Evolutionary conservation across 2,329 filamentous ascomycete species (phyloP), one percentile per base, ranked within the genome.

Genomic region (Colletotrichum cordylinicola): DNA sequence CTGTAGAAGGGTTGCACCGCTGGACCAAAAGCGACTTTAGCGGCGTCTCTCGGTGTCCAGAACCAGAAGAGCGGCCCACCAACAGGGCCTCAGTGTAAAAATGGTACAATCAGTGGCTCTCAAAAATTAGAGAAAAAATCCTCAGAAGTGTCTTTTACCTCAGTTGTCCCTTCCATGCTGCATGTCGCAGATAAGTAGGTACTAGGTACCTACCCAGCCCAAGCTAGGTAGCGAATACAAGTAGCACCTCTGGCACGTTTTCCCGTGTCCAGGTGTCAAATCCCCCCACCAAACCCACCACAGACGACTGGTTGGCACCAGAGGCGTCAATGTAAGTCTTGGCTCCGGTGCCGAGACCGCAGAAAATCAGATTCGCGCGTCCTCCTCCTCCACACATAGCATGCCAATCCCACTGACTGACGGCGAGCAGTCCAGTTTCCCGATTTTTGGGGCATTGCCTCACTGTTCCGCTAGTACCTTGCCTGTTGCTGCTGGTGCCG

Each of bases 261-360:
- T 60, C 18, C 27, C 56, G n/a, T 55, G 64, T 43, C 24, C 64
- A 58, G 18, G 27, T 67, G 64, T 48, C 64, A 61, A 64, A 27
- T 33, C 29, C 39, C 56, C 68, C 68, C 55, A 70, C 69, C 35
- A 27, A 65, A 61, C 68, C 61, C 68, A 62, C 68, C 35, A 35
- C 61, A 33, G 33, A 43, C 67, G 58, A 74, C 71, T 74, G 72
- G 72, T 43, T 70, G 66, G 56, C 56, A 60, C 18, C 58, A 37
- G 37, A 55, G 64, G 8, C 43, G 67, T 60, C 31, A 33, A 48
- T 35, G 66, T 60, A 56, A 27, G 33, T 39, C 64, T 68, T 72
- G 72, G 72, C 72, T 62, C 24, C 43, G 56, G 43, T 68, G 70
- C 73, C 73, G 70, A 75, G 73, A 75, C 64, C 73, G 70, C 73